A percentile compares a stretch with the other conserved stretches of the same genome.
phyloP scores from a whole-genome alignment of 1,139 yeast genomes.

The Kodamaea fungicola region DNA sequence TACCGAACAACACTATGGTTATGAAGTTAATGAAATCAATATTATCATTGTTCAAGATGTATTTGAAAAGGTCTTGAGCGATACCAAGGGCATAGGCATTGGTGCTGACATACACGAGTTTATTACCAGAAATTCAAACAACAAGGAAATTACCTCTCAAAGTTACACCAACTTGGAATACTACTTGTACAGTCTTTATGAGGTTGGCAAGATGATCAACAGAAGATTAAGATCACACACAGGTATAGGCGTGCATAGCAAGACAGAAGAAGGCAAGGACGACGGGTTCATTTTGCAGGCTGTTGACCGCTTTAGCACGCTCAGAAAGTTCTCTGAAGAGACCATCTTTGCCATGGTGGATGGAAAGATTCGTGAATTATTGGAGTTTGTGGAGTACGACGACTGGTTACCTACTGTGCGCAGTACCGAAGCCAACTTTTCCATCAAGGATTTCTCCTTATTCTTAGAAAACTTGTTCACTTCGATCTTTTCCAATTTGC shows the following conservation, averaged over 20 bases:
- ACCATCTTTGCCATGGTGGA: slow-evolving; percentile 81
- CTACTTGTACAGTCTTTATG: slow-evolving; percentile 61
- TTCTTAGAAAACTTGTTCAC: slow-evolving; percentile 83
- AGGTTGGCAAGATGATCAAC: slow-evolving; percentile 48
- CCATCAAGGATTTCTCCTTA: slow-evolving; percentile 82
- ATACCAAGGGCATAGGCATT: slow-evolving; percentile 50
- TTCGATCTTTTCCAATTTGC: slow-evolving; percentile 81
- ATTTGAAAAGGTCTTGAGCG: slow-evolving; percentile 67
- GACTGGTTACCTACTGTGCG: slow-evolving; percentile 56
- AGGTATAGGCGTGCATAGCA: slow-evolving; percentile 44
- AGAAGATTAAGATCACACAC: slow-evolving; percentile 50
- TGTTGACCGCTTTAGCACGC: slow-evolving; percentile 50
- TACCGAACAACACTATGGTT: slow-evolving; percentile 60
- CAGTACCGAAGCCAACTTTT: slow-evolving; percentile 65
- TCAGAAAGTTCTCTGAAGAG: slow-evolving; percentile 74
- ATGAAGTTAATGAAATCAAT: slow-evolving; percentile 44
- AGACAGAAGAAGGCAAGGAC: slow-evolving; percentile 17
- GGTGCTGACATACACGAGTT: slow-evolving; percentile 64
- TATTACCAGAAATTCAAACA: slow-evolving; percentile 56
- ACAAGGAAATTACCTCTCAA: slow-evolving; percentile 89
- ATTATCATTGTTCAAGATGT: slow-evolving; percentile 53
- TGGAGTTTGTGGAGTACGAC: slow-evolving; percentile 84
- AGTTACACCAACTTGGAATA: slow-evolving; percentile 84
- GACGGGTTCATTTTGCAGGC: slow-evolving; percentile 41
- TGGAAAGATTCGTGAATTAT: slow-evolving; percentile 69